Evolutionary conservation across 352 stramenopile genomes (phyloP), one percentile per base, ranked within the genome.

Genomic region (Pilasporangium apinafurcum): DNA sequence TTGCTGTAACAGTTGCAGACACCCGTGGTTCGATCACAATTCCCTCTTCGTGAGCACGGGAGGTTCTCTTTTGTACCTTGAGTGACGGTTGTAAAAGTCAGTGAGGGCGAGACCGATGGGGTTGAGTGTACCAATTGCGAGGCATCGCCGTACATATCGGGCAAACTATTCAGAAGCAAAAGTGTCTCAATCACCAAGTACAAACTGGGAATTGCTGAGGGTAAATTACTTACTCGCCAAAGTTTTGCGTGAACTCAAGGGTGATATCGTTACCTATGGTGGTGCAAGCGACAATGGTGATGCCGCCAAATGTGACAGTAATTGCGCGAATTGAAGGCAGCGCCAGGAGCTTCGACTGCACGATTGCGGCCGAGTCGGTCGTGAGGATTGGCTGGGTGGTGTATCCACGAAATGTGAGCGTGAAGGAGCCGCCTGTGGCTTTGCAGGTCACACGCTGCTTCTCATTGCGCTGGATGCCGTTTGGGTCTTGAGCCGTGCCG

Each of bases 31-130:
- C 48, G 57, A 51, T 97, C 85, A 51, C 91, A 97, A 8, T 56
- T 45, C 3, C 91, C 91, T 14, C 88, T 76, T 0, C 86, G 89
- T 16, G 85, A 93, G 65, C 91, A 97, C 22, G 65, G 55, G 12
- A 84, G 33, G 43, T 78, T 85, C 53, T 97, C 91, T 49, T 96
- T 96, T 0, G 87, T 96, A 5, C 91, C 91, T 18, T 93, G 68
- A 1, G 84, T 63, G 8, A 74, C 56, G 8, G 80, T 77, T 26
- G 59, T 48, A 34, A 84, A 65, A 9, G 51, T 58, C 8, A 91
- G 59, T 38, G 65, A 63, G 28, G 66, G 67, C 9, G 36, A 33
- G 2, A 68, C 56, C 7, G 68, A 72, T 9, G 69, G 62, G 9
- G 69, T 85, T 29, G 59, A 71, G 44, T 83, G 72, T 5, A 53